phyloP scores from a whole-genome alignment of 2,329 filamentous ascomycete species.

The Fusarium acutatum region DNA sequence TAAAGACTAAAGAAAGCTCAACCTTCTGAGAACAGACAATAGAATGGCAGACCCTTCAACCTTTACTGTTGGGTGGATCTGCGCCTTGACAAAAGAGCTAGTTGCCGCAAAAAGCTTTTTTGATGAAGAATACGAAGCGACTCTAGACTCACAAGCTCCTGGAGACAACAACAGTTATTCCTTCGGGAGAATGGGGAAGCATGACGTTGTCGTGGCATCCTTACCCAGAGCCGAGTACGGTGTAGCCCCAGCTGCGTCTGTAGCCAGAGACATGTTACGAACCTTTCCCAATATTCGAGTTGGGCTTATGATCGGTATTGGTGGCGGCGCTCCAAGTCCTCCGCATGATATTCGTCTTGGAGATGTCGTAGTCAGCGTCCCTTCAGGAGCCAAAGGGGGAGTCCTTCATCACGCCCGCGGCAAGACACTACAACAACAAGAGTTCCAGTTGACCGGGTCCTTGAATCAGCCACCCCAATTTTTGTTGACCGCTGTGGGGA shows the following conservation, averaged over 20 bases:
- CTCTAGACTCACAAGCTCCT: fast-evolving
- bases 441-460: neutral
- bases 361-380: neutral
- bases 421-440: neutral
- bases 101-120: neutral
- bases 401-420: fast-evolving
- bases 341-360: neutral
- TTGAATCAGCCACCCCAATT: neutral
- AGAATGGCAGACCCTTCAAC: neutral
- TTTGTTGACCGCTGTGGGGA: neutral
- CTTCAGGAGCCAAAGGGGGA: fast-evolving
- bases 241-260: neutral
- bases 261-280: neutral
- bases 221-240: neutral
- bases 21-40: neutral
- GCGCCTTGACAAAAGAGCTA: neutral
- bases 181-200: neutral
- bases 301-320: neutral
- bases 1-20: fast-evolving
- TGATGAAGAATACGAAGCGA: neutral
- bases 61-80: neutral
- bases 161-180: neutral
- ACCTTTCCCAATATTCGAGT: neutral
- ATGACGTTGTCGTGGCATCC: neutral
- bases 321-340: neutral